These are phyloP conservation scores for Nannochloropsis salina DNA, from an alignment of 108 stramenopile genomes.

Conservation along the genomic window DNA sequence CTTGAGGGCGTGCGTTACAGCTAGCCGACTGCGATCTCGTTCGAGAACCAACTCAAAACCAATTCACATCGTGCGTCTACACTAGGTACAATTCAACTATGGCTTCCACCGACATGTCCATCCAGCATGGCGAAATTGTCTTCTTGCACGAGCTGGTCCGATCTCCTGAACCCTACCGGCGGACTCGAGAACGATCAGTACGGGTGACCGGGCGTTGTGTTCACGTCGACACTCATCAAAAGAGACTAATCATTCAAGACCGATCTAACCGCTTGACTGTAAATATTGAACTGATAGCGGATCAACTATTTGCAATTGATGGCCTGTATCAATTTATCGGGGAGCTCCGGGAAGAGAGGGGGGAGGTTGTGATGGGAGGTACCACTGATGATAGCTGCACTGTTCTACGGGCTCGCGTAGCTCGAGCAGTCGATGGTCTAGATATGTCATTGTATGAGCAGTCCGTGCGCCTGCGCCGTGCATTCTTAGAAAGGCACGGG, in stretches of 20 bases:
- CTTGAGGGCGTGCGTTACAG: too few species aligned
- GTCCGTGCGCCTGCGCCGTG: background rate
- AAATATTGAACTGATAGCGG: background rate
- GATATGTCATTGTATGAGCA: background rate
- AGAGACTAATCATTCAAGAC: background rate
- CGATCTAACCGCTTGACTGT: background rate
- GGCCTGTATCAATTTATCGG: background rate
- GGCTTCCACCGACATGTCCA: background rate
- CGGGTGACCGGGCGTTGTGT: background rate
- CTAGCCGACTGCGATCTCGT: too few species aligned
- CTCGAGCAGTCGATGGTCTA: background rate
- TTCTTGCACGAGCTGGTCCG: conserved; percentile 11
- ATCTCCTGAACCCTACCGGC: background rate
- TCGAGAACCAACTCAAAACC: background rate
- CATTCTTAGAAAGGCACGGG: conserved; percentile 13
- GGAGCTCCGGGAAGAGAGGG: background rate
- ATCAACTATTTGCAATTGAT: background rate
- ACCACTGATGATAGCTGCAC: background rate
- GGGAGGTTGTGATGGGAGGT: background rate
- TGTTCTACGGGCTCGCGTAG: background rate
- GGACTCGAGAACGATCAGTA: background rate
- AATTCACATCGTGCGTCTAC: background rate
- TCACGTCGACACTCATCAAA: background rate
- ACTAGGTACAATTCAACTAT: background rate
- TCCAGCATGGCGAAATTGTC: conserved; percentile 1